Percentiles rank a stretch among this genome's conserved stretches.
phyloP scores from a whole-genome alignment of 2,329 filamentous ascomycete species.

The Nemania sp. region DNA sequence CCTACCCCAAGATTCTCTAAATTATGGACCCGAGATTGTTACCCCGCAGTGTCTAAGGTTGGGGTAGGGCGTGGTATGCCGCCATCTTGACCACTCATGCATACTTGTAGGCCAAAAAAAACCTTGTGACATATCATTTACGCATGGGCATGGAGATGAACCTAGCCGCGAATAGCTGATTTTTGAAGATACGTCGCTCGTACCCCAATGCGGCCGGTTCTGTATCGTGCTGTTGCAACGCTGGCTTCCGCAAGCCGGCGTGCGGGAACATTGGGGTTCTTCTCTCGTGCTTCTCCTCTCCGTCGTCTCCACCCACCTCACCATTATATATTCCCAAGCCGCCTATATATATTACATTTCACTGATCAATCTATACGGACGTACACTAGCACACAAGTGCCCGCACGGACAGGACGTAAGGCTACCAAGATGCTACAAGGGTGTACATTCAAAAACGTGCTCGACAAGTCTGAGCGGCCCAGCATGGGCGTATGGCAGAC shows the following conservation, averaged over 20 bases:
- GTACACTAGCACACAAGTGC: conserved; percentile 1
- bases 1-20: too few relatives aligned
- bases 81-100: background rate
- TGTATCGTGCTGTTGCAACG: background rate
- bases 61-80: background rate
- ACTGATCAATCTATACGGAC: background rate
- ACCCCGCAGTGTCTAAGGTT: conserved; percentile 10
- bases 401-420: background rate
- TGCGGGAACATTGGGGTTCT: background rate
- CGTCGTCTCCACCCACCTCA: background rate
- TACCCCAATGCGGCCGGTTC: conserved; percentile 6
- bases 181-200: too few relatives aligned
- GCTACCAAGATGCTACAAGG: conserved; percentile 30
- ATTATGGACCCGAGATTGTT: too few relatives aligned
- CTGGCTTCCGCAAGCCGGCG: conserved; percentile 15
- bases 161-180: too few relatives aligned
- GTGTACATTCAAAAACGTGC: conserved; percentile 51
- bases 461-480: conserved; percentile 50
- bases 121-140: too few relatives aligned
- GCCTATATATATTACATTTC: background rate
- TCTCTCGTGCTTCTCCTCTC: background rate
- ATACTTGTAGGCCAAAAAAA: too few relatives aligned
- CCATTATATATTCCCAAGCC: background rate
- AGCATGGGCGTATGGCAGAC: conserved; percentile 66
- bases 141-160: too few relatives aligned